Conservation (phyloP, 2,329 filamentous ascomycete genomes). For the Penicillium sp. region DNA sequence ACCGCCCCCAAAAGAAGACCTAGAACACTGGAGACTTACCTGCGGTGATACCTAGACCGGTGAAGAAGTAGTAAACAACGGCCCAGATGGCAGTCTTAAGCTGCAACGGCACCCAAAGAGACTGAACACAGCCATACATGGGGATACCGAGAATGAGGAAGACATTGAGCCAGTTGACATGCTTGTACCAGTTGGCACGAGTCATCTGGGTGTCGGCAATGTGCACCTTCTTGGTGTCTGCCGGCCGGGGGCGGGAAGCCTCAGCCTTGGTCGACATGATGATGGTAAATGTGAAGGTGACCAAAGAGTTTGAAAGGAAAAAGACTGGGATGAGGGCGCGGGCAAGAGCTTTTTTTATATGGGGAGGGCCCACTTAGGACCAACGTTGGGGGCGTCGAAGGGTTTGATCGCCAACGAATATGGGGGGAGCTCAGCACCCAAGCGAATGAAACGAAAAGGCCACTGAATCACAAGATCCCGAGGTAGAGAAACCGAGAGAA, state of each 20-base stretch:
- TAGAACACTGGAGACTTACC: conserved; percentile 50
- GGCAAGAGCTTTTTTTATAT: conserved; percentile 21
- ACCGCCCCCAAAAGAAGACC: neutral
- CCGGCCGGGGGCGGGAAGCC: conserved; percentile 32
- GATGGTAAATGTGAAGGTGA: conserved; percentile 9
- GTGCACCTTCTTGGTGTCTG: conserved; percentile 69
- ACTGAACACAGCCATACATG: conserved; percentile 67
- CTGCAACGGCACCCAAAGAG: conserved; percentile 76
- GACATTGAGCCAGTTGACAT: conserved; percentile 92
- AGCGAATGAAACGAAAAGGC: conserved; percentile 3
- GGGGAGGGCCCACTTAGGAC: conserved; percentile 21
- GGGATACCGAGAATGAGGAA: conserved; percentile 78
- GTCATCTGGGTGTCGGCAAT: conserved; percentile 83
- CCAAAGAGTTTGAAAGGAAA: conserved; percentile 3
- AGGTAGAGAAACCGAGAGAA: conserved; percentile 13
- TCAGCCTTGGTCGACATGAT: conserved; percentile 41
- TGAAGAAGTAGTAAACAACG: conserved; percentile 79
- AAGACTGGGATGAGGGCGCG: conserved; percentile 7
- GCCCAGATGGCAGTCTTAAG: conserved; percentile 72
- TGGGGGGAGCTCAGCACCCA: conserved; percentile 20
- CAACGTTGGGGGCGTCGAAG: conserved; percentile 25
- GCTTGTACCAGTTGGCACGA: conserved; percentile 81
- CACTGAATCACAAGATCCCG: conserved; percentile 32
- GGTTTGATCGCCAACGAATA: conserved; percentile 25
- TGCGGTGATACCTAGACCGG: conserved; percentile 75